Base-by-base conservation (phyloP, 2,329 filamentous ascomycete species). In the Xylariaceae sp. region DNA sequence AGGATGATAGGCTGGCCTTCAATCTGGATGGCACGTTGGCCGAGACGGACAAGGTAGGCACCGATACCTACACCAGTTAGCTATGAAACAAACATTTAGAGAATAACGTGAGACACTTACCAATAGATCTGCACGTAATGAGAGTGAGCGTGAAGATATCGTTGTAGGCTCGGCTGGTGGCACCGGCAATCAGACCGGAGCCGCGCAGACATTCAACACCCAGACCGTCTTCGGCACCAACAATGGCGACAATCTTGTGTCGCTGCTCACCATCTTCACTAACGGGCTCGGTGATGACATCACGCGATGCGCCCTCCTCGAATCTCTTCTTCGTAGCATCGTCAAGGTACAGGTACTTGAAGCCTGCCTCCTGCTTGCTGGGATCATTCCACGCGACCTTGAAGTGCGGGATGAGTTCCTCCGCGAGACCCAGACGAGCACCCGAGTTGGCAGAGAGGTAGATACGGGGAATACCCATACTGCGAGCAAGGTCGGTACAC, bases 391-490 rank as follows among this genome's bases (percentile, higher is more conserved):
- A 99, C 2, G 93, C 94, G 57, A 97, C 92, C 66, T 89, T 94
- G 83, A 97, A 97, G 80, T 96, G 88, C 23, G 93, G 92, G 75
- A 99, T 96, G 65, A 99, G 82, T 81, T 97, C 94, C 68, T 96
- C 92, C 62, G 94, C 94, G 76, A 99, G 88, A 71, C 94, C 94
- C 69, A 99, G 90, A 72, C 94, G 92, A 66, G 94, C 94, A 84
- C 94, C 94, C 61, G 94, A 99, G 83, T 99, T 99, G 74, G 94
- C 94, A 74, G 94, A 99, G 61, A 99, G 82, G 78, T 99, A 99
- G 73, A 99, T 93, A 68, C 94, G 90, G 23, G 94, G 94, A 70
- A 99, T 96, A 45, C 94, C 94, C 63, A 97, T 82, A 80, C 91
- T 93, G 69, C 92, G 88, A 63, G 94, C 94, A 66, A 97, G 82